Percentiles rank a stretch among this genome's conserved stretches.
Conservation (phyloP, 176 grass and related monocot genomes). For the Thinopyrum elongatum region DNA sequence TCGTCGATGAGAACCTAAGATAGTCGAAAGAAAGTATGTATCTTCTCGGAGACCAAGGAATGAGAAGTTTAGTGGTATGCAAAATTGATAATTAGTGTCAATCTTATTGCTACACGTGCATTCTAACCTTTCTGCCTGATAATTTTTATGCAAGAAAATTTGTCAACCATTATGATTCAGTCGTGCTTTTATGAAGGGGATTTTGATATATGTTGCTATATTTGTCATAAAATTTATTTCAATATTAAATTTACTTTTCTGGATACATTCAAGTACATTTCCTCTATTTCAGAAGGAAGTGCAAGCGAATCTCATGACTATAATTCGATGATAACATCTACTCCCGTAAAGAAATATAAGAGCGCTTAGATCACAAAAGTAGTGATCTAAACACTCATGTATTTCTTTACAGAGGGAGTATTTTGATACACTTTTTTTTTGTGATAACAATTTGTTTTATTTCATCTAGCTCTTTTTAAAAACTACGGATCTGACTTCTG, state of each 20-base stretch:
- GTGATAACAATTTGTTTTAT: conserved; percentile 52
- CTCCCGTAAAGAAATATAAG: too few relatives aligned
- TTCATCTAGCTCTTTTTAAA: conserved; percentile 91
- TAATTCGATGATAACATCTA: too few relatives aligned
- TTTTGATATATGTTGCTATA: background rate
- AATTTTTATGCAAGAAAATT: background rate
- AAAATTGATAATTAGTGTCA: conserved; percentile 29
- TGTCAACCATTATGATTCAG: background rate
- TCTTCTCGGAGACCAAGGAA: conserved; percentile 74
- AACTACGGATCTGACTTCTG: conserved; percentile 76
- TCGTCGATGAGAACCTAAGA: conserved; percentile 94
- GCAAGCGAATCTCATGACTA: conserved; percentile 88
- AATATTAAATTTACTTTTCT: background rate
- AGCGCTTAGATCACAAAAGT: too few relatives aligned
- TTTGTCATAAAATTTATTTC: background rate
- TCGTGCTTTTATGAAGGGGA: background rate
- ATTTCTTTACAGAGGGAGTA: conserved; percentile 15
- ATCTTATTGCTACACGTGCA: background rate
- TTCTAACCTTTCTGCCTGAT: background rate
- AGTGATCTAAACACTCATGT: too few relatives aligned
- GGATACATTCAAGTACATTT: background rate
- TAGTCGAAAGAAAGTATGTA: conserved; percentile 71
- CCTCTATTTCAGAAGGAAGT: conserved; percentile 69
- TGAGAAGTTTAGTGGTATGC: conserved; percentile 96
- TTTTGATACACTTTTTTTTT: conserved; percentile 68